Percentiles rank a stretch among this genome's conserved stretches.
phyloP scores from a whole-genome alignment of 495 filamentous ascomycete species.

The Lentithecium fluviatile region DNA sequence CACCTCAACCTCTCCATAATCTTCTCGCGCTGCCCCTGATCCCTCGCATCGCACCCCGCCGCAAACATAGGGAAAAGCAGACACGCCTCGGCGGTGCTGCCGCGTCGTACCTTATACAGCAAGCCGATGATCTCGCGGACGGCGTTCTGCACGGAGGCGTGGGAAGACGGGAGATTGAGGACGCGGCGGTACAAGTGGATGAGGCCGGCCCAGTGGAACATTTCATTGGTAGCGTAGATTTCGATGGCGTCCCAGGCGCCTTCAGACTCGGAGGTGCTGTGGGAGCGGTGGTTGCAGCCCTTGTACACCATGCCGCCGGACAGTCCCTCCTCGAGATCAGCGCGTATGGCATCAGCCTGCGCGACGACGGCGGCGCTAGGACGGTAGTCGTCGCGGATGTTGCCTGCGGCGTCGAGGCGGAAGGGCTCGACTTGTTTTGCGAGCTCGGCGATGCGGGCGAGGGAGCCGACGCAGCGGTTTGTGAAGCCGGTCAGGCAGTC shows the following conservation, averaged over 20 bases:
- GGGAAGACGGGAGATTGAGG: conserved; percentile 56
- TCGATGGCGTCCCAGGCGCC: conserved; percentile 57
- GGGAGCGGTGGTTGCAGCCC: conserved; percentile 45
- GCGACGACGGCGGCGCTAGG: conserved; percentile 55
- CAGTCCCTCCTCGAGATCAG: conserved; percentile 51
- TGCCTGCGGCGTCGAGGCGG: conserved; percentile 59
- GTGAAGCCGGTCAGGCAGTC: conserved; percentile 75
- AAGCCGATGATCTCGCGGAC: conserved; percentile 63
- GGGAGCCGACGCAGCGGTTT: conserved; percentile 57
- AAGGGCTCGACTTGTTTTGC: conserved; percentile 68
- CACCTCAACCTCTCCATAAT: conserved; percentile 67
- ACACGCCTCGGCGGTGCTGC: conserved; percentile 72
- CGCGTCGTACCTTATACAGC: conserved; percentile 61
- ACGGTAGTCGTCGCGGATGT: conserved; percentile 56
- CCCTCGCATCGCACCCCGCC: conserved; percentile 71
- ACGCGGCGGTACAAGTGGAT: conserved; percentile 76
- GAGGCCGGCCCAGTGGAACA: conserved; percentile 77
- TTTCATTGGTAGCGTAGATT: conserved; percentile 74
- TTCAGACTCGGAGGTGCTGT: conserved; percentile 37
- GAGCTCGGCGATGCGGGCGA: conserved; percentile 72
- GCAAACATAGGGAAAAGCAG: conserved; percentile 82
- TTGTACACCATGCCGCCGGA: conserved; percentile 40
- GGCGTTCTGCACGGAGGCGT: conserved; percentile 60
- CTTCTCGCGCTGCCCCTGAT: conserved; percentile 54
- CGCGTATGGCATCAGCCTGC: conserved; percentile 57